phyloP scores from a whole-genome alignment of 305 asterid species.

The Coffea humblotiana region DNA sequence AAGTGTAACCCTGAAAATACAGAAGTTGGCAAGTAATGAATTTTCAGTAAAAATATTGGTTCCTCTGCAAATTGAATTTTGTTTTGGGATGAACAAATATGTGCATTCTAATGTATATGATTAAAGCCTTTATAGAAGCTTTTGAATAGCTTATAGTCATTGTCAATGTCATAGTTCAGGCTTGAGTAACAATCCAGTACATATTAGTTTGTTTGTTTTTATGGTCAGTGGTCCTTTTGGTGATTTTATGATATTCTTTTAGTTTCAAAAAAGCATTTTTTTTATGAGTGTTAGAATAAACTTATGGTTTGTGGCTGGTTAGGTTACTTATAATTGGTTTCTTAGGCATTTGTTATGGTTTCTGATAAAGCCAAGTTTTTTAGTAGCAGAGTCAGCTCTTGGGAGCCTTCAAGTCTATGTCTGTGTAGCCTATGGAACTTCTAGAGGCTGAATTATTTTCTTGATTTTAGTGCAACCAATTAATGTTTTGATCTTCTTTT shows the following conservation, averaged over 20 bases:
- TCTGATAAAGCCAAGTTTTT: not conserved
- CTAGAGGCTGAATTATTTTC: not conserved
- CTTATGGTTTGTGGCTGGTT: not conserved
- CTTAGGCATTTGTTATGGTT: not conserved
- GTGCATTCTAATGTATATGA: no score
- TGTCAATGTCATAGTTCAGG: not conserved
- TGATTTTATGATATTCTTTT: not conserved
- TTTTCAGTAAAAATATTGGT: no score
- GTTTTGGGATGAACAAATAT: no score
- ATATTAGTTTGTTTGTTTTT: not conserved
- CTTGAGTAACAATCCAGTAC: not conserved
- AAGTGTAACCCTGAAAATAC: no score
- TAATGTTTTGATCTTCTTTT: no score
- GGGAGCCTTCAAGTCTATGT: not conserved
- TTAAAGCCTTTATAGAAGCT: not conserved
- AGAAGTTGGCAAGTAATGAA: no score
- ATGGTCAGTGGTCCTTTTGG: not conserved
- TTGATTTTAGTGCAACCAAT: no score
- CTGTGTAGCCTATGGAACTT: not conserved
- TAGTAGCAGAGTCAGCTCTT: not conserved
- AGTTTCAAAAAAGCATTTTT: not conserved
- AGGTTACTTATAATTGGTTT: not conserved
- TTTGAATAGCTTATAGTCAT: not conserved
- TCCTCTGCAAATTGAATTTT: no score
- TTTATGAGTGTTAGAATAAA: not conserved